Conservation (phyloP, 1,284 basidiomycete species). For the Moniliella sp. region DNA sequence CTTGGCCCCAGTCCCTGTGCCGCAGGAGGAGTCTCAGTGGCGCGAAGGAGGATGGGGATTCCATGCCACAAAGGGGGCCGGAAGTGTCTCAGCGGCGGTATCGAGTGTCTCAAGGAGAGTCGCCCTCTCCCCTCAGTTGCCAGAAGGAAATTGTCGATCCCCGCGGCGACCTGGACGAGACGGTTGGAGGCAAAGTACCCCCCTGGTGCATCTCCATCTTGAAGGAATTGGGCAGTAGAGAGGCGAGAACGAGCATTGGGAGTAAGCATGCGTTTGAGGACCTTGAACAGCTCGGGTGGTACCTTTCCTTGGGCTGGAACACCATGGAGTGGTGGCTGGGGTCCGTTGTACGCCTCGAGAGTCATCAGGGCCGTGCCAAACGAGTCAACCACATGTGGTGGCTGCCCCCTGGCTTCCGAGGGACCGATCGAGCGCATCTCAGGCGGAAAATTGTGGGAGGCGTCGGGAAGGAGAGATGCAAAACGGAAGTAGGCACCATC, state of each 20-base stretch:
- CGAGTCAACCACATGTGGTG: constrained; percentile 10
- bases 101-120: constrained; percentile 4
- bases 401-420: constrained; percentile 46
- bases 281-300: constrained; percentile 53
- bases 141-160: constrained; percentile 67
- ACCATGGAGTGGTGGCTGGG: constrained; percentile 41
- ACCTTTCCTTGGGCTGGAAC: constrained; percentile 56
- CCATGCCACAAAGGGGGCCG: constrained; percentile 63
- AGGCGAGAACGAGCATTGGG: constrained; percentile 62
- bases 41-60: no score
- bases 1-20: no score
- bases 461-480: constrained; percentile 22
- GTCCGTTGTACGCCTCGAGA: constrained; percentile 21
- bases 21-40: no score
- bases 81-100: constrained; percentile 38
- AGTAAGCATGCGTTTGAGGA: constrained; percentile 67
- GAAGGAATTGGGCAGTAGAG: constrained; percentile 37
- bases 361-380: constrained; percentile 18
- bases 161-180: constrained; percentile 61
- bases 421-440: constrained; percentile 67
- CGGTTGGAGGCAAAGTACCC: constrained; percentile 72
- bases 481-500: constrained; percentile 52
- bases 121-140: constrained; percentile 60
- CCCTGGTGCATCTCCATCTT: constrained; percentile 25
- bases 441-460: constrained; percentile 42